These are phyloP conservation scores for Fusarium buharicum DNA, from an alignment of 2,329 filamentous ascomycete species.

Conservation along the genomic window DNA sequence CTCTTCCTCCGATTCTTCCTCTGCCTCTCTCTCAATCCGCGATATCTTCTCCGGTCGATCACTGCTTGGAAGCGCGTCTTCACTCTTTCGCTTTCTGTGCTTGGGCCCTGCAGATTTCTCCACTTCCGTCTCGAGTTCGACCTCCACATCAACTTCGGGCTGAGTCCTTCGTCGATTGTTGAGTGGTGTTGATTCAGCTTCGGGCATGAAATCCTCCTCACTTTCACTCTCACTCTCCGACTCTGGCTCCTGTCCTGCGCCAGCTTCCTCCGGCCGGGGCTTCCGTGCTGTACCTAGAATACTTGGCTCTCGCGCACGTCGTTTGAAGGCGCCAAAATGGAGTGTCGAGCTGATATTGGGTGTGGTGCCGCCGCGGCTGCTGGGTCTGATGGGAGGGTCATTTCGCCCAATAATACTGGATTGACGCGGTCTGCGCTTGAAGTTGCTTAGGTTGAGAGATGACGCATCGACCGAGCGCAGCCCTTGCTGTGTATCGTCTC, in stretches of 20 bases:
- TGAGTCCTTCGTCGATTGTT: constrained; percentile 57
- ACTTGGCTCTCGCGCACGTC: constrained; percentile 68
- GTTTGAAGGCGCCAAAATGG: constrained; percentile 67
- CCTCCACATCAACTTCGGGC: constrained; percentile 25
- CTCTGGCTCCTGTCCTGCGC: constrained; percentile 47
- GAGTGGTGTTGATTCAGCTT: constrained; percentile 75
- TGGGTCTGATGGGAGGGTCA: constrained; percentile 63
- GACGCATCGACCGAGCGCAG: constrained; percentile 58
- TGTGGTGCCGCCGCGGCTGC: constrained; percentile 61
- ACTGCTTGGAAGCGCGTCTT: constrained; percentile 54
- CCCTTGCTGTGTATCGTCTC: constrained; percentile 50
- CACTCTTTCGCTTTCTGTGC: constrained; percentile 67
- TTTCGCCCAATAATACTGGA: constrained; percentile 64
- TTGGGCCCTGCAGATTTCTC: constrained; percentile 46
- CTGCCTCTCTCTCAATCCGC: constrained; percentile 44
- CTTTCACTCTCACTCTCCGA: constrained; percentile 56
- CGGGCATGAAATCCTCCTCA: constrained; percentile 66
- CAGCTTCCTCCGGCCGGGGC: constrained; percentile 49
- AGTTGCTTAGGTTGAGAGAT: constrained; percentile 58
- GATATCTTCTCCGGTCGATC: constrained; percentile 52
- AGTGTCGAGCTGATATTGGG: constrained; percentile 61
- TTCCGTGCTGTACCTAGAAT: constrained; percentile 66
- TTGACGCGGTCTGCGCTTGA: constrained; percentile 58
- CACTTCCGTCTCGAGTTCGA: constrained; percentile 27
- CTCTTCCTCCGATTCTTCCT: constrained; percentile 30